A percentile compares a stretch with the other conserved stretches of the same genome.
phyloP scores from a whole-genome alignment of 257 asterid species.

The Nicotiana obtusifolia region DNA sequence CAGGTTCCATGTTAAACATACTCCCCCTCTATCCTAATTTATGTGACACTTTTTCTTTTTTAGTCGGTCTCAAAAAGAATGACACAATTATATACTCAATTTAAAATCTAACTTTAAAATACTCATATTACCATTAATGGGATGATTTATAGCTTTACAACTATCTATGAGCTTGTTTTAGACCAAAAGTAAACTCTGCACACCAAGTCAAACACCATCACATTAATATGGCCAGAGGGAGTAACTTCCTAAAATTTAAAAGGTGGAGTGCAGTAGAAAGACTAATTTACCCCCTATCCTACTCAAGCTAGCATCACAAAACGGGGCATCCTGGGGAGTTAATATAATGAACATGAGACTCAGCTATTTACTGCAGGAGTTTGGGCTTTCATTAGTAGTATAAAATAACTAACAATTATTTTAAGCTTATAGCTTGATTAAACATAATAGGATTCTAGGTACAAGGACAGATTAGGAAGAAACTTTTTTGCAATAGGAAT shows the following conservation, averaged over 20 bases:
- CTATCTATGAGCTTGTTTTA: too few species aligned
- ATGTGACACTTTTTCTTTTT: too few species aligned
- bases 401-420: not conserved
- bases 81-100: too few species aligned
- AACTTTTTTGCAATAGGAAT: not conserved
- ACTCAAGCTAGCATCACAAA: constrained; percentile 3
- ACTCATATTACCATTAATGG: too few species aligned
- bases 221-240: too few species aligned
- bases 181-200: too few species aligned
- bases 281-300: not conserved
- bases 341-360: not conserved
- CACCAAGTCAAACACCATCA: too few species aligned
- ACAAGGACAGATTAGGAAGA: not conserved
- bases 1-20: not conserved
- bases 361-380: not conserved
- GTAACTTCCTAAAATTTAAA: not conserved
- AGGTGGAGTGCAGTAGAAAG: not conserved
- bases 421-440: not conserved
- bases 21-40: too few species aligned
- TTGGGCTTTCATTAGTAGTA: not conserved
- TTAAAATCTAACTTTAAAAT: too few species aligned
- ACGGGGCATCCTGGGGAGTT: not conserved
- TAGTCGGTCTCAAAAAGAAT: too few species aligned
- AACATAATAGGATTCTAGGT: not conserved
- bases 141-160: too few species aligned